Evolutionary conservation across 2,329 filamentous ascomycete genomes (phyloP).

Genomic region (Aspergillus transmontanensis): DNA sequence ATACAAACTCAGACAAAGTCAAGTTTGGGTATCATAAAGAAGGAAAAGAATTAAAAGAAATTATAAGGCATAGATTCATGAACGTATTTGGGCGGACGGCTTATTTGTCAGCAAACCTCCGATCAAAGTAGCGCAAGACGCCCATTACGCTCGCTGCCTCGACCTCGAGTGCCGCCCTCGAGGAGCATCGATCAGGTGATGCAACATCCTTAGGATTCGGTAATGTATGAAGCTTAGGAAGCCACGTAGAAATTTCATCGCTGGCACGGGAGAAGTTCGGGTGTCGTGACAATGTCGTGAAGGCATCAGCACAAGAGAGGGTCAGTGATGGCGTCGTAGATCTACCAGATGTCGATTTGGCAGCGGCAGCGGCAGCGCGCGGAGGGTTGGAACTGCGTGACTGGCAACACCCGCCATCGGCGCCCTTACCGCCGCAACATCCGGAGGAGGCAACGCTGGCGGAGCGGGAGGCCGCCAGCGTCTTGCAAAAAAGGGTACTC

Average conservation of each 20-base stretch:
- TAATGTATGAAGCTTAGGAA: conserved; percentile 69
- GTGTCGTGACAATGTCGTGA: conserved; percentile 76
- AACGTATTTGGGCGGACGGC: background rate
- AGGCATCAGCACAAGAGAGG: conserved; percentile 74
- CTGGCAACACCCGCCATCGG: conserved; percentile 66
- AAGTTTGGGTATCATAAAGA: conserved; percentile 30
- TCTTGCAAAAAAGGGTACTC: conserved; percentile 80
- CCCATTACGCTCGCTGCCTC: conserved; percentile 85
- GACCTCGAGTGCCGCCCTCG: conserved; percentile 68
- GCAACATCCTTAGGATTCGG: conserved; percentile 41
- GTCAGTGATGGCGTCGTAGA: conserved; percentile 53
- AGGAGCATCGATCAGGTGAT: conserved; percentile 18
- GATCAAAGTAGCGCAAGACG: conserved; percentile 78
- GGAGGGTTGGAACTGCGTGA: conserved; percentile 32
- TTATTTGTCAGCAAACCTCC: conserved; percentile 61
- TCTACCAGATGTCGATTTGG: conserved; percentile 30
- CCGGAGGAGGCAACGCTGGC: conserved; percentile 42
- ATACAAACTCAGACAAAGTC: conserved; percentile 31
- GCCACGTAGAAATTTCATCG: conserved; percentile 74
- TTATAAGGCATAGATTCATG: conserved; percentile 6
- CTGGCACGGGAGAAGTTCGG: conserved; percentile 73
- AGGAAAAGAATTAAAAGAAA: conserved; percentile 13
- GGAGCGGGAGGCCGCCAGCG: conserved; percentile 66
- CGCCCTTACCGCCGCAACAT: conserved; percentile 64
- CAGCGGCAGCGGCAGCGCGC: conserved; percentile 23